These are phyloP conservation scores for Pseudocercospora fuligena DNA, from an alignment of 2,329 filamentous ascomycete genomes.

Conservation along the genomic window DNA sequence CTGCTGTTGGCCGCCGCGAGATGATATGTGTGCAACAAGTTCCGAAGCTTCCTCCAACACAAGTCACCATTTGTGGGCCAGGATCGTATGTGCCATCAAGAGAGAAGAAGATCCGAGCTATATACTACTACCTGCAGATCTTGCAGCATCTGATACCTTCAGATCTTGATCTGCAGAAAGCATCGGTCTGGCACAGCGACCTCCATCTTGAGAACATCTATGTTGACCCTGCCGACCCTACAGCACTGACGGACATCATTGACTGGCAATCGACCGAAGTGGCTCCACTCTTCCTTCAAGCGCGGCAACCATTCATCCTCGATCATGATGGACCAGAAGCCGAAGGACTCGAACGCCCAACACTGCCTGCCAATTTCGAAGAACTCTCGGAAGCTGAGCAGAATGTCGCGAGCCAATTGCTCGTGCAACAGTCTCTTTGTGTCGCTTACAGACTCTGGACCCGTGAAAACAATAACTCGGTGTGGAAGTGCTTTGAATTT, in stretches of 20 bases:
- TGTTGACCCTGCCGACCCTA: slow-evolving; percentile 40
- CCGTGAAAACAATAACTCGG: no score
- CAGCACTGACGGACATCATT: slow-evolving; percentile 40
- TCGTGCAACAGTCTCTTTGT: no score
- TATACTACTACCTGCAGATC: slow-evolving; percentile 28
- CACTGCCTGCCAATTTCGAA: slow-evolving; percentile 32
- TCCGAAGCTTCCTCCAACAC: no score
- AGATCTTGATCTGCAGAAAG: slow-evolving; percentile 7
- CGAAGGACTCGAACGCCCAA: slow-evolving; percentile 37
- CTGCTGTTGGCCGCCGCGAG: no score
- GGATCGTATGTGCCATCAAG: slow-evolving; percentile 44
- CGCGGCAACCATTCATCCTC: slow-evolving; percentile 41
- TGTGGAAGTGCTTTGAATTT: slow-evolving; percentile 8
- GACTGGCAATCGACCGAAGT: slow-evolving; percentile 45
- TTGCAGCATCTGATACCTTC: slow-evolving; percentile 24
- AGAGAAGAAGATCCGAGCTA: slow-evolving; percentile 41
- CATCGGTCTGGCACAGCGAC: slow-evolving; percentile 45
- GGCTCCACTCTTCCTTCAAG: slow-evolving; percentile 46
- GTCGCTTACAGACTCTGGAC: not conserved
- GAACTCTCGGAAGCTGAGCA: no score
- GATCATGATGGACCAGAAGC: slow-evolving; percentile 42
- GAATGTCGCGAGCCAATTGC: no score
- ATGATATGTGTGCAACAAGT: no score
- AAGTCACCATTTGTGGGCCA: slow-evolving; percentile 38
- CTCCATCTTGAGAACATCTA: slow-evolving; percentile 47